Evolutionary conservation across 352 stramenopile genomes (phyloP).

Genomic region (Phytophthora aleatoria): DNA sequence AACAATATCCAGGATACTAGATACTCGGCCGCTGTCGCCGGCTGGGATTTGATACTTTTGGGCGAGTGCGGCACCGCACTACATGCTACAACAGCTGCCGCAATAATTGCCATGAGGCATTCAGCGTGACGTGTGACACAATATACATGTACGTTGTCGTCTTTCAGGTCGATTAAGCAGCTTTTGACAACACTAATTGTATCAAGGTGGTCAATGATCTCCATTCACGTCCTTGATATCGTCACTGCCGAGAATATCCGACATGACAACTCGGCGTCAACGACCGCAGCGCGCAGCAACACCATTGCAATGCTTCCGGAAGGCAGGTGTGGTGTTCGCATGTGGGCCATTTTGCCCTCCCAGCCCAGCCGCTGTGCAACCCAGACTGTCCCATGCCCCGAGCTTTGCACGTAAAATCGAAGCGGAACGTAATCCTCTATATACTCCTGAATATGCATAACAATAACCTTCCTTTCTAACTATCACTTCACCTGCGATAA

Average conservation of each 20-base stretch:
- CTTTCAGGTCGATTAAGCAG: neutral
- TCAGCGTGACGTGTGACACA: neutral
- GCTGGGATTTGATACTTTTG: neutral
- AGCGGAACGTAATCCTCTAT: neutral
- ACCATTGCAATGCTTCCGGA: constrained; percentile 1
- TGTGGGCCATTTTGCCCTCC: neutral
- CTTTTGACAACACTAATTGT: too few relatives aligned
- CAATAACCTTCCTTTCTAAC: too few relatives aligned
- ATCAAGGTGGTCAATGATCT: neutral
- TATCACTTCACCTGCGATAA: constrained; percentile 3
- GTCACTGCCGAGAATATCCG: neutral
- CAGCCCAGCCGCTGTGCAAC: constrained; percentile 18
- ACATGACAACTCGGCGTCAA: neutral
- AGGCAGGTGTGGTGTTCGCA: neutral
- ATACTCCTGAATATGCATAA: neutral
- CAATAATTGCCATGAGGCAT: neutral
- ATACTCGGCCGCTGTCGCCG: neutral
- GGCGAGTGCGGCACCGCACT: neutral
- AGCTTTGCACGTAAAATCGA: constrained; percentile 8
- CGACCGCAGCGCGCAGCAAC: neutral
- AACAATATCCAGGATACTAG: neutral
- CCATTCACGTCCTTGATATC: neutral
- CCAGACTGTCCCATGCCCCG: constrained; percentile 13
- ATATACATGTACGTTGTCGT: neutral
- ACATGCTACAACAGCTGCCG: neutral